Evolutionary conservation across 768 basidiomycete genomes (phyloP).

Genomic region (Neoboletus magnificus): DNA sequence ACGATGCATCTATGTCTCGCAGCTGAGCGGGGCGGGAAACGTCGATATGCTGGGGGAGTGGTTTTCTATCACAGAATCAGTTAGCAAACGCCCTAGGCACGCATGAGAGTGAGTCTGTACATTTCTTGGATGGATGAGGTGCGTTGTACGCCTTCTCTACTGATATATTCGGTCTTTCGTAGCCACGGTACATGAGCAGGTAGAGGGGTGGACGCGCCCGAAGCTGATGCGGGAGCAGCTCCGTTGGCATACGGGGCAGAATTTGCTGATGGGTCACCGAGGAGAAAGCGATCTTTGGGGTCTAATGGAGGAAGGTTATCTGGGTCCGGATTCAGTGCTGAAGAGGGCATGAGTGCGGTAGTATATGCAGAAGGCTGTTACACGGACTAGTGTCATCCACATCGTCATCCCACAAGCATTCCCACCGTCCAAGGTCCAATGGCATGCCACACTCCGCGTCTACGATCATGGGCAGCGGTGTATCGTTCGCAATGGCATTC

Average conservation of each 20-base stretch:
- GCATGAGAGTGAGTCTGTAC: slow-evolving; percentile 37
- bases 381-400: slow-evolving; percentile 61
- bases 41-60: slow-evolving; percentile 52
- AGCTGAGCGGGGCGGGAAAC: slow-evolving; percentile 73
- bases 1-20: slow-evolving; percentile 75
- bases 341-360: background rate
- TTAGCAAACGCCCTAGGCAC: background rate
- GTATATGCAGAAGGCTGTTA: slow-evolving; percentile 8
- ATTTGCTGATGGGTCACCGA: slow-evolving; percentile 59
- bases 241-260: slow-evolving; percentile 43
- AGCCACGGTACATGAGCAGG: slow-evolving; percentile 82
- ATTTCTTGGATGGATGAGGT: slow-evolving; percentile 45
- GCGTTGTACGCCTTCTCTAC: slow-evolving; percentile 53
- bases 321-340: slow-evolving; percentile 66
- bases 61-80: slow-evolving; percentile 40
- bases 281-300: slow-evolving; percentile 71
- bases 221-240: slow-evolving; percentile 30
- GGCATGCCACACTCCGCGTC: slow-evolving; percentile 98
- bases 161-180: slow-evolving; percentile 88
- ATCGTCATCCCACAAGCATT: slow-evolving; percentile 79
- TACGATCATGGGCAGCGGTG: slow-evolving; percentile 90
- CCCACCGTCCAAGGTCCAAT: slow-evolving; percentile 79
- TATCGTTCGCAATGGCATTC: slow-evolving; percentile 73
- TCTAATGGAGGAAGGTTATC: slow-evolving; percentile 58
- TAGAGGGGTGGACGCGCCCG: slow-evolving; percentile 43